Base-by-base conservation (phyloP, 139 green algal genomes). In the Ettlia oleoabundans region DNA sequence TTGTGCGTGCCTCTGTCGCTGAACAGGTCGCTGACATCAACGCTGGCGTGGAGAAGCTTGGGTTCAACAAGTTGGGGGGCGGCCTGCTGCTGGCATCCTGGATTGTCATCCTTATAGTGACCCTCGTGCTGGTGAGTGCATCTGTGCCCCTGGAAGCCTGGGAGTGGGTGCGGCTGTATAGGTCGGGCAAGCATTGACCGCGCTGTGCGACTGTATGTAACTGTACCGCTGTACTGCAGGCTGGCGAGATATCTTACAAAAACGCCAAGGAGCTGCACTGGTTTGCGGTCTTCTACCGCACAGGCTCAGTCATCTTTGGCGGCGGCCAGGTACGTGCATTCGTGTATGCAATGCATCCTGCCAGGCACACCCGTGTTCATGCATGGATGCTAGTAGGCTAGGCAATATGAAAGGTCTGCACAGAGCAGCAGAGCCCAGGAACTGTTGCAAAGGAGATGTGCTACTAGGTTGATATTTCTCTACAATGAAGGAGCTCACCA, bases 241-340 rank as follows among this genome's bases (percentile, higher is more conserved):
- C 80, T 7, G 74, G 53, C 4, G 37, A 77, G 43, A 83, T 82
- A 30, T 15, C 22, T 33, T 96, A 96, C 73, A 67, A 82, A 18
- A 58, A 85, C 77, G 69, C 81, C 78, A 89, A 86, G 32, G 84
- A 84, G 38, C 85, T 96, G 61, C 86, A 94, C 89, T 96, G 92
- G 93, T 97, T 94, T 64, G 90, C 94, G 76, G 85, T 90, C 5
- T 98, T 99, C 85, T 98, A 93, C 87, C 83, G 92, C 33, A 95
- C 86, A 1, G 96, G 96, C 5, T 95, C 90, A 61, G 90, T 98
- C 70, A 98, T 98, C 85, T 99, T 97, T 81, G 96, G 96, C 19
- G 96, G 96, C 6, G 96, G 95, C 35, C 94, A 97, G 90, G n/a
- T 89, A 92, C 40, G 64, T 32, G 24, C 13, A 26, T 21, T 65